Evolutionary conservation across 371 early-diverging fungal species (phyloP), one percentile per base, ranked within the genome.

Genomic region (Capillidium heterosporum): DNA sequence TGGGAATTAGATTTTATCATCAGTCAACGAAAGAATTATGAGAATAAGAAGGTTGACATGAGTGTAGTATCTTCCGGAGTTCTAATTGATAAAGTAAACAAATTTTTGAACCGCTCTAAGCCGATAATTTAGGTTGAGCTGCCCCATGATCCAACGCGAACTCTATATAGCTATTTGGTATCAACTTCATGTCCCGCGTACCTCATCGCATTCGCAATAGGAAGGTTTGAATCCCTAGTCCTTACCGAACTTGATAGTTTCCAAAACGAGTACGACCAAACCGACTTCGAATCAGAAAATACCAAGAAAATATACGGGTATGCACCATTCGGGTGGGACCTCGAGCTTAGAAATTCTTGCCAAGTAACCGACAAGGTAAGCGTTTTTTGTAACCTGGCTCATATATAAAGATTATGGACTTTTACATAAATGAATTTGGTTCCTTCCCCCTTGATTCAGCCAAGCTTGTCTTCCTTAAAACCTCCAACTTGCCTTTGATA

Each of bases 381-480:
- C 40, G 28, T 5, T 57, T 21, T 52, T 41, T 32, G 3, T 49
- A 43, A 13, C 28, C 19, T 19, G 46, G 19, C 29, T 43, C 23
- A 26, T 47, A 17, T 32, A 24, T 59, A 42, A 60, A 80, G 78
- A 80, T 79, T 13, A 73, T 89, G 72, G 86, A 82, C 47, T 89
- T 87, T 63, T 85, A 81, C 63, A 80, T 85, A 60, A 83, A 86
- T 60, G 87, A 85, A 63, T 78, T 85, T 53, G 89, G 89, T 0
- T 79, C 89, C 1, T 94, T 84, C 62, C 96, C 96, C 0, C 91
- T 81, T 61, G 65, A 78, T 26, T 80, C 85, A 7, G 91, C 76
- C 67, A 88, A 91, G 59, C 63, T 89, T 19, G 91, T 91, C 2
- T 91, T 91, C 71, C 68, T 91, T 17, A 87, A 87, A 57, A 84